A percentile compares a stretch with the other conserved stretches of the same genome.
These are phyloP conservation scores for Solanum pinnatisectum DNA, from an alignment of 257 asterid species.

Conservation along the genomic window DNA sequence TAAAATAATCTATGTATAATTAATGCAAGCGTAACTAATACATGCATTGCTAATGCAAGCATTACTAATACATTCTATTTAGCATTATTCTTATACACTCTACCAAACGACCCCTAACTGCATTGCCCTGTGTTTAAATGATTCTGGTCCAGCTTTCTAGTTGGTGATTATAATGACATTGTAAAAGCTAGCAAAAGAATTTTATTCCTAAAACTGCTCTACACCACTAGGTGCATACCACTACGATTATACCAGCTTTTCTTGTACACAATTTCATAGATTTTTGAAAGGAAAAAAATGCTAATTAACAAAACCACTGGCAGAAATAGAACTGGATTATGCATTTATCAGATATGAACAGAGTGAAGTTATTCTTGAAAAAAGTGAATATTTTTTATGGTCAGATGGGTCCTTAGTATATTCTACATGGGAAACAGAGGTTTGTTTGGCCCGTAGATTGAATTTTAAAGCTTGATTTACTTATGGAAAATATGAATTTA, in stretches of 20 bases:
- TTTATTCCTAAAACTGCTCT: not conserved
- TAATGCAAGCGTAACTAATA: too few relatives aligned
- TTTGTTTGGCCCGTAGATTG: not conserved
- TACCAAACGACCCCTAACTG: not conserved
- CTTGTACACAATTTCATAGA: not conserved
- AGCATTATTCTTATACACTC: too few relatives aligned
- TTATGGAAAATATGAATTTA: not conserved
- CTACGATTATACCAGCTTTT: not conserved
- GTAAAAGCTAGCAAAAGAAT: not conserved
- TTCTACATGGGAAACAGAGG: not conserved
- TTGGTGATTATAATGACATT: not conserved
- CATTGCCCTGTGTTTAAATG: not conserved
- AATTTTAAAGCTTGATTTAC: not conserved
- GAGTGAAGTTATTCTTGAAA: not conserved
- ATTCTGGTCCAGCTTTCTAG: not conserved
- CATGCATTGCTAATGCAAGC: too few relatives aligned
- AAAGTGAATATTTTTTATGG: not conserved
- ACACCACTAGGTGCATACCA: not conserved
- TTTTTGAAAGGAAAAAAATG: not conserved
- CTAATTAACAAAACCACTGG: not conserved
- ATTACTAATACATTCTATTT: too few relatives aligned
- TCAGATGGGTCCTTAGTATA: not conserved
- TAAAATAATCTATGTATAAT: too few relatives aligned
- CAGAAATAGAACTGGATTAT: not conserved
- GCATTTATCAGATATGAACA: not conserved